Evolutionary conservation across 2,329 filamentous ascomycete genomes (phyloP), one percentile per base, ranked within the genome.

Genomic region (Exophiala aquamarina): DNA sequence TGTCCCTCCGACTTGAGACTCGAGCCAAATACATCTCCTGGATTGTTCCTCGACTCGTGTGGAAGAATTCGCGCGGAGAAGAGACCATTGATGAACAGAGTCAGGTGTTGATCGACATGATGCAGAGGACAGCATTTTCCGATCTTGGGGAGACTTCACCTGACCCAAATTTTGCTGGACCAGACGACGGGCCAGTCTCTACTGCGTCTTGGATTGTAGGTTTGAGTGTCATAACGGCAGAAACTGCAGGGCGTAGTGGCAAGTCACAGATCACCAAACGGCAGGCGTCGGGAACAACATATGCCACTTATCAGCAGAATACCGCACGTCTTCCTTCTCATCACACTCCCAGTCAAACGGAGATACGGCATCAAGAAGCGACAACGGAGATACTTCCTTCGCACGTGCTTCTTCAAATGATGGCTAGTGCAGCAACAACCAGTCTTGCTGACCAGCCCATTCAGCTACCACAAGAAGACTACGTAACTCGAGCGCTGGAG

Each of bases 21-120:
- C 84, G 93, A 41, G 81, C 85, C 26, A 88, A 82, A 52, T 85
- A 95, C 56, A 90, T 96, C 41, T 83, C 83, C 20, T 95, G 89
- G 88, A 95, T 98, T 55, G 86, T 87, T 9, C 89, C 86, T 61
- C 89, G 89, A 55, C 76, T 98, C 10, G 74, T 81, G 8, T 91
- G 92, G 59, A 85, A 79, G 7, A 89, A 95, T 61, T 78, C 80
- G 18, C 80, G 85, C 49, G 89, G 89, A 13, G 82, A 80, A 32
- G 83, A 89, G 45, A 81, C 79, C 38, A 80, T 91, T 26, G 92
- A 97, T 63, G 92, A 98, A 65, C 92, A 96, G 66, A 92, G 90
- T 4, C 80, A 95, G 57, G 90, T 95, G 26, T 93, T 93, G 7
- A 83, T 97, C 44, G 93, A 98, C 66, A 89, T 97, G 67, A 91